phyloP scores from a whole-genome alignment of 257 asterid species.

The Nicotiana obtusifolia region DNA sequence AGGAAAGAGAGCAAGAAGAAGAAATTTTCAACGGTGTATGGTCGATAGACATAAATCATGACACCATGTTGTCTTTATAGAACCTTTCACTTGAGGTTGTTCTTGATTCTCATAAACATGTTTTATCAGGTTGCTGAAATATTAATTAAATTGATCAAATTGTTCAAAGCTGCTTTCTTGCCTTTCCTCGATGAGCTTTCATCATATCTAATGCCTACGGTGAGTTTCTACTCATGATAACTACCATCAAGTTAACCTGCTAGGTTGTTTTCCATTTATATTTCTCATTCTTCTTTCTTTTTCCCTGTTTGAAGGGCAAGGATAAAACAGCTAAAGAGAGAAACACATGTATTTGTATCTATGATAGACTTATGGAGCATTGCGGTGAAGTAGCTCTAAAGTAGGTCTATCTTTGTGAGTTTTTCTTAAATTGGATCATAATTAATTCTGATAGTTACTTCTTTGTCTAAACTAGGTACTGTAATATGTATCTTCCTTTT shows the following conservation, averaged over 20 bases:
- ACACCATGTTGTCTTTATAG: no score
- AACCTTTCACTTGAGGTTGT: no score
- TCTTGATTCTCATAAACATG: no score
- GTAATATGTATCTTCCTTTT: conserved; percentile 78
- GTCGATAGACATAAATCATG: no score
- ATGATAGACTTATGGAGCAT: conserved; percentile 92
- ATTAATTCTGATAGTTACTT: conserved; percentile 44
- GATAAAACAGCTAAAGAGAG: conserved; percentile 89
- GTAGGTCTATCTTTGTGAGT: no score
- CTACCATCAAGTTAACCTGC: neutral
- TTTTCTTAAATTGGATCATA: conserved; percentile 21
- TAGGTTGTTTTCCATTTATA: no score
- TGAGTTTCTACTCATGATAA: conserved; percentile 27
- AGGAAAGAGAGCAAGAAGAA: no score
- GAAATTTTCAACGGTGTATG: no score
- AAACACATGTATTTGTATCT: conserved; percentile 82
- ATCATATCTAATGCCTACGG: conserved; percentile 87
- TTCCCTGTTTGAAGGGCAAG: conserved; percentile 49
- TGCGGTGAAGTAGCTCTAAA: conserved; percentile 28
- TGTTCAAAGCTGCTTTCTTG: conserved; percentile 76
- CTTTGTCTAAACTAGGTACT: conserved; percentile 45
- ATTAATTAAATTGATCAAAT: conserved; percentile 74
- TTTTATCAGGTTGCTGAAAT: conserved; percentile 5
- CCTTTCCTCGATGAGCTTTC: conserved; percentile 85
- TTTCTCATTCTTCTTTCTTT: no score